Evolutionary conservation across 139 green algal genomes (phyloP), one percentile per base, ranked within the genome.

Genomic region (Chara braunii): DNA sequence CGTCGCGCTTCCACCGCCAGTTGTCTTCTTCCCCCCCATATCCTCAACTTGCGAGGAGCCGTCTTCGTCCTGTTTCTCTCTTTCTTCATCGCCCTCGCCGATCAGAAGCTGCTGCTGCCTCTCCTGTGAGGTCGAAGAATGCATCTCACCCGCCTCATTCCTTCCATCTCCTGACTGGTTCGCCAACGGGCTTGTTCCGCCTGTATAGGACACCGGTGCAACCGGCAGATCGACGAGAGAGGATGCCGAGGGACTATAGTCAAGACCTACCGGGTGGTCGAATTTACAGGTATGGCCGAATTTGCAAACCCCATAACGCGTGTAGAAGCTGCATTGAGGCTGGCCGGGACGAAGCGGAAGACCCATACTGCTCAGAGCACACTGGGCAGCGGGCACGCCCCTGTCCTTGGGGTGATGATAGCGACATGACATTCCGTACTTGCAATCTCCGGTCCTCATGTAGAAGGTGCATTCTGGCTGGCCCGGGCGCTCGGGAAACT

Each of bases 381-480:
- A 58, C 24, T 28, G 32, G 50, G 50, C 24, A 23, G 50, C 32
- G 11, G 50, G 50, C 50, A 14, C 50, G 11, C 22, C 28, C 42
- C 58, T 40, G 37, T 67, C 37, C 37, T 71, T 24, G n/a, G 70
- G 70, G 69, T 97, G 91, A 75, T 97, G 81, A 58, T 91, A 97
- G 36, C 81, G 80, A 75, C 91, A 97, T 0, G 23, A 60, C 5
- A 83, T 70, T 0, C 85, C 87, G 70, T 86, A 97, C 74, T 87
- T 87, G 84, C 89, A 95, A 74, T 85, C 71, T 1, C 89, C 91
- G 0, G 88, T 95, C 58, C 92, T 94, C 28, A 75, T 11, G 80
- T 81, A 97, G 51, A 95, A 97, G 1, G 45, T 28, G 18, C 45
- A 54, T 54, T 54, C 45, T 1, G 45, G 45, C 9, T 54, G 45